Evolutionary conservation across 192 early-diverging fungal genomes (phyloP).

Genomic region (Haplosporangium gracile): DNA sequence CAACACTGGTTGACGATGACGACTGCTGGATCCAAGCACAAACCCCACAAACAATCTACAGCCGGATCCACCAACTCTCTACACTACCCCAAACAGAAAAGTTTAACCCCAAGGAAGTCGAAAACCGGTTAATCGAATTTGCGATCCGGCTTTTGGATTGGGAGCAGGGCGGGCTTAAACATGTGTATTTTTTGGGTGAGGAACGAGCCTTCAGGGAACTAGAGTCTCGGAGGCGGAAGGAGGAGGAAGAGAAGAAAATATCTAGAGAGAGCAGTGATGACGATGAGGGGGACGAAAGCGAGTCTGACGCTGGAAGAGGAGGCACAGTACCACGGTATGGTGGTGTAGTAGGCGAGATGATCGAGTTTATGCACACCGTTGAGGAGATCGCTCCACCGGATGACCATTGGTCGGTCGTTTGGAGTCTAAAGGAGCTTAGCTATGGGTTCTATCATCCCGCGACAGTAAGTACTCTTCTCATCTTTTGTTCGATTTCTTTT

Average conservation of each 20-base stretch:
- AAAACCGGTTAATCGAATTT: slow-evolving; percentile 33
- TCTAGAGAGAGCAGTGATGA: not conserved
- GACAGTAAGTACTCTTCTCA: slow-evolving; percentile 11
- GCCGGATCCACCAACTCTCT: slow-evolving; percentile 40
- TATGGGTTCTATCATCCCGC: slow-evolving; percentile 22
- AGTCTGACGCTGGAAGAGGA: too few species aligned
- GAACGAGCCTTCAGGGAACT: slow-evolving; percentile 16
- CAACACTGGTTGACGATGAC: not conserved
- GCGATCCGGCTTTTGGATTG: slow-evolving; percentile 54
- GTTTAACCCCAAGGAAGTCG: slow-evolving; percentile 18
- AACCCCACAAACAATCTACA: slow-evolving; percentile 33
- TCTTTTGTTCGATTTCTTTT: not conserved
- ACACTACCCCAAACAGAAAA: slow-evolving; percentile 1
- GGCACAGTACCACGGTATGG: slow-evolving; percentile 20
- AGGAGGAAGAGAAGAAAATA: not conserved
- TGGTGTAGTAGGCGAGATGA: slow-evolving; percentile 32
- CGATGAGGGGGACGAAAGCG: not conserved
- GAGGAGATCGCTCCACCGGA: slow-evolving; percentile 17
- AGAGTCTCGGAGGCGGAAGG: not conserved
- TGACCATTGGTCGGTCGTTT: slow-evolving; percentile 19
- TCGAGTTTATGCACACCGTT: slow-evolving; percentile 19
- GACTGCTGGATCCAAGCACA: slow-evolving; percentile 13
- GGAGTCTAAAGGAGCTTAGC: slow-evolving; percentile 2
- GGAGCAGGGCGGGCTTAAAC: slow-evolving; percentile 47
- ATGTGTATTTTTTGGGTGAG: slow-evolving; percentile 31